Conservation (phyloP, 176 grass and related monocot species). For the Microstegium vimineum region DNA sequence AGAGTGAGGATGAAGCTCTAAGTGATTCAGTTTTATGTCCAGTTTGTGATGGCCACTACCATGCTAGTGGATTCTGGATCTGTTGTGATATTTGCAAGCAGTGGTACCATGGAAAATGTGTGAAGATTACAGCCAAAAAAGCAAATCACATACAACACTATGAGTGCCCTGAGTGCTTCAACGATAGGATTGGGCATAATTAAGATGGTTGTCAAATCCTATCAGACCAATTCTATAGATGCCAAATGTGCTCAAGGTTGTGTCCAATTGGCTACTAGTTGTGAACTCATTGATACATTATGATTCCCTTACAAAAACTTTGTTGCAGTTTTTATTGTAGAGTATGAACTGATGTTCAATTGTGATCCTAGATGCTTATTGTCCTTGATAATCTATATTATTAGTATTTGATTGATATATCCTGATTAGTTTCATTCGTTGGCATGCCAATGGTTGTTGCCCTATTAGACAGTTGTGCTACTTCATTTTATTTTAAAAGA, state of each 20-base stretch:
- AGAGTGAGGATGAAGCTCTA: background rate
- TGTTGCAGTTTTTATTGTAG: background rate
- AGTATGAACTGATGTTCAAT: too few relatives aligned
- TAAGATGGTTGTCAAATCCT: background rate
- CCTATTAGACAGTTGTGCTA: too few relatives aligned
- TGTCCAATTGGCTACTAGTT: background rate
- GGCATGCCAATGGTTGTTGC: too few relatives aligned
- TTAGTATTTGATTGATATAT: too few relatives aligned
- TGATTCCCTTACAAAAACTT: too few relatives aligned
- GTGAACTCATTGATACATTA: background rate
- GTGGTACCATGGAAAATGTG: background rate
- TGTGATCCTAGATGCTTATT: too few relatives aligned
- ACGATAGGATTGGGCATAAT: background rate
- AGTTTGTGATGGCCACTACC: background rate
- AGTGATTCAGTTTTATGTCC: background rate
- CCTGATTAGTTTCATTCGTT: too few relatives aligned
- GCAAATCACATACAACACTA: background rate
- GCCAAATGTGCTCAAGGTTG: background rate
- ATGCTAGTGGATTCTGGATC: background rate
- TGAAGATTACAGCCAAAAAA: background rate
- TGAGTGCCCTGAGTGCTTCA: background rate
- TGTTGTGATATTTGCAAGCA: background rate
- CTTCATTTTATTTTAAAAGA: too few relatives aligned
- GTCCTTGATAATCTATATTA: too few relatives aligned
- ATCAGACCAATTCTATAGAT: background rate